These are phyloP conservation scores for Saksenaea vasiformis DNA, from an alignment of 371 early-diverging fungal species.

Conservation along the genomic window DNA sequence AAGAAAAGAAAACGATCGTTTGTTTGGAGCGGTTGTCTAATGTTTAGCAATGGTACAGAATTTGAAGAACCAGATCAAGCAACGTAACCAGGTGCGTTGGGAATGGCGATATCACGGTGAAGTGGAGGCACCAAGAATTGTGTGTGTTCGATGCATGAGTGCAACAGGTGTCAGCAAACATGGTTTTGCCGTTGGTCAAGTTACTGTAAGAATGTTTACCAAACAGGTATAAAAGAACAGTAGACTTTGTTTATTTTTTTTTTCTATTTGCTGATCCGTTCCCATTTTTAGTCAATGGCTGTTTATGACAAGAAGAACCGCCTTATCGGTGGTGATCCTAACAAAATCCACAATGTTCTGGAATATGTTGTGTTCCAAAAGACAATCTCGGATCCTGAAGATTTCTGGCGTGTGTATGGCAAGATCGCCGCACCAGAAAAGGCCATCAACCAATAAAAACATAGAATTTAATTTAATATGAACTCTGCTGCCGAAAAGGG, in stretches of 20 bases:
- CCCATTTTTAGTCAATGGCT: conserved; percentile 54
- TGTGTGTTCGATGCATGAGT: conserved; percentile 62
- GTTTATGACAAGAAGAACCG: conserved; percentile 62
- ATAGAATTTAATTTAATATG: background rate
- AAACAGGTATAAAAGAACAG: conserved; percentile 51
- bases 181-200: conserved; percentile 66
- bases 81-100: conserved; percentile 57
- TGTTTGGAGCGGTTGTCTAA: background rate
- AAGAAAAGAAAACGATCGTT: background rate
- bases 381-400: conserved; percentile 61
- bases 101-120: conserved; percentile 69
- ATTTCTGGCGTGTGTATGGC: conserved; percentile 74
- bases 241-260: background rate
- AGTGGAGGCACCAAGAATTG: conserved; percentile 61
- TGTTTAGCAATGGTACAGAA: conserved; percentile 30
- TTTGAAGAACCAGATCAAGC: conserved; percentile 68
- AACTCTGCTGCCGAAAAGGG: too few species aligned
- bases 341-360: conserved; percentile 58
- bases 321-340: conserved; percentile 57
- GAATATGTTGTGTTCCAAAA: conserved; percentile 79
- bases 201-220: conserved; percentile 68
- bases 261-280: background rate
- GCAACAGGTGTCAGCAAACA: conserved; percentile 46
- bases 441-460: conserved; percentile 20
- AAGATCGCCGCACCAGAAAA: conserved; percentile 61